A percentile compares a stretch with the other conserved stretches of the same genome.
These are phyloP conservation scores for Solanum rostratum DNA, from an alignment of 257 asterid species.

Conservation along the genomic window DNA sequence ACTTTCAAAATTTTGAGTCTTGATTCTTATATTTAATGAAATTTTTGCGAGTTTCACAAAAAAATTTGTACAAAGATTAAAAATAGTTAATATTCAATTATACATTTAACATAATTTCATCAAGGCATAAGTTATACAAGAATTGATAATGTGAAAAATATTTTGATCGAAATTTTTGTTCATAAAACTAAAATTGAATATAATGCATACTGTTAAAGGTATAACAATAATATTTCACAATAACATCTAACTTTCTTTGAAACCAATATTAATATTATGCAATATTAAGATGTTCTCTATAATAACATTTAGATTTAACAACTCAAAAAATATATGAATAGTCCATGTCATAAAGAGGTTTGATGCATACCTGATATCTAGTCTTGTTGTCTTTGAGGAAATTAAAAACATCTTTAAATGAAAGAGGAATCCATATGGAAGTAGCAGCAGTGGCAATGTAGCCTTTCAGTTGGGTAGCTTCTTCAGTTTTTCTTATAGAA, in stretches of 20 bases:
- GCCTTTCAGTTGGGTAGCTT: conserved; percentile 26
- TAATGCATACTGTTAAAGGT: not conserved
- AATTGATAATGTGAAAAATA: not conserved
- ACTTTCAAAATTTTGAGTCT: not conserved
- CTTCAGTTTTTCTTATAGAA: conserved; percentile 23
- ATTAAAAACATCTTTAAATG: conserved; percentile 25
- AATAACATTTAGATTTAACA: not conserved
- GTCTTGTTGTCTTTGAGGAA: conserved; percentile 46
- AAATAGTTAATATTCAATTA: not conserved
- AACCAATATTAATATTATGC: not conserved
- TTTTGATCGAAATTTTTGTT: not conserved
- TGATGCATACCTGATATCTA: conserved; percentile 30
- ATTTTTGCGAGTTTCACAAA: not conserved
- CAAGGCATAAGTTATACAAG: not conserved
- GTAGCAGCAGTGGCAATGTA: conserved; percentile 33
- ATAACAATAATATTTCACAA: not conserved
- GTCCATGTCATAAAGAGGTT: not conserved
- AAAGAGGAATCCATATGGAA: conserved; percentile 51
- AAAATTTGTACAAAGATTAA: not conserved
- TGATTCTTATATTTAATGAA: not conserved
- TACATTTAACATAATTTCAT: not conserved
- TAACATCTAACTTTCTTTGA: not conserved
- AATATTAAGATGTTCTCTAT: not conserved
- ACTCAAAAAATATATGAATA: not conserved
- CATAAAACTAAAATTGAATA: not conserved